Base-by-base conservation (phyloP, 2,329 filamentous ascomycete species). In the Akanthomyces lecanii region DNA sequence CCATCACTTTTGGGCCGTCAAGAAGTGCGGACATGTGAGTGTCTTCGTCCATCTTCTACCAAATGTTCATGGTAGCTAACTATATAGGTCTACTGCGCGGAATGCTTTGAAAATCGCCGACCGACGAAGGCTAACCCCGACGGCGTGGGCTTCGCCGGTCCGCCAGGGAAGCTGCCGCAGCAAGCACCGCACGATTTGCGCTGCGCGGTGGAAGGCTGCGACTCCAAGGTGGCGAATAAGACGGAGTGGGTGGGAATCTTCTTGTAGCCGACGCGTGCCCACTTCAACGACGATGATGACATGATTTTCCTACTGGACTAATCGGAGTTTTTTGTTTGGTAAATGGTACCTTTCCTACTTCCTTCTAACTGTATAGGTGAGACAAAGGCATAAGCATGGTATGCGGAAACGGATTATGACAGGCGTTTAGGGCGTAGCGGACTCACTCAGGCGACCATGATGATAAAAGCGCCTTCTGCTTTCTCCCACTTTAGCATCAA, bases 1-100 rank as follows among this genome's bases (percentile, higher is more conserved):
- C 75, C 88, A 91, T 71, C 90, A 97, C 70, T 94, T 98, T 66
- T 98, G 93, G 92, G 89, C 95, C 0, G 82, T 95, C 42, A 97
- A 93, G 75, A 83, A 83, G 58, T 99, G 95, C 73, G 95, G 95
- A 67, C 95, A 99, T 78, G 95, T 98, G 83, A 71, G 81, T 74
- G 33, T n/a, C 7, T 25, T 36, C 50, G 2, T 8, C 28, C 6
- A 4, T 25, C 16, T n/a, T 2, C 4, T 30, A 6, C 10, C 33
- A 36, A 11, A 36, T 10, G 33, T 8, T 36, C 33, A 11, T 11
- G 33, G 54, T 18, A 23, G 18, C 55, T 56, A 30, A 50, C 40
- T 38, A 63, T 42, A 36, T 63, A 88, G 85, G 85, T 88, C 16
- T 89, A 86, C 70, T 89, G 86, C 73, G 81, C 81, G 63, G 77